phyloP scores from a whole-genome alignment of 2,329 filamentous ascomycete species.

The Plectosphaerella cucumerina region DNA sequence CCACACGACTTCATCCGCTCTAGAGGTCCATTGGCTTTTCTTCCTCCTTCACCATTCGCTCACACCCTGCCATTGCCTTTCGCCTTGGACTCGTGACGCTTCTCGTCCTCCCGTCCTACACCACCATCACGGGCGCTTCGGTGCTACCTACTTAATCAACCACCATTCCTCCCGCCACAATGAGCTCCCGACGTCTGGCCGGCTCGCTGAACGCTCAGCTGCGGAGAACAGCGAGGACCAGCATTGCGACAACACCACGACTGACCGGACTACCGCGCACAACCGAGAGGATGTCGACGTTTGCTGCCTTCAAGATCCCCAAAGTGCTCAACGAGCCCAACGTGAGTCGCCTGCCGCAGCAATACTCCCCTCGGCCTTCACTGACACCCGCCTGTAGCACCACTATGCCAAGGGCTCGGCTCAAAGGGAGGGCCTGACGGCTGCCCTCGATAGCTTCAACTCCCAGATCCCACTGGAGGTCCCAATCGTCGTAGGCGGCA shows the following conservation, averaged over 20 bases:
- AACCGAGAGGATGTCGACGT: conserved; percentile 41
- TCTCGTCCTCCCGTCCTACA: neutral
- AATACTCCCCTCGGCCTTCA: neutral
- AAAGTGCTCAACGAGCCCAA: conserved; percentile 92
- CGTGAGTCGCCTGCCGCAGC: conserved; percentile 48
- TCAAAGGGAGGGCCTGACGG: conserved; percentile 71
- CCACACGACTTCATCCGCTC: neutral
- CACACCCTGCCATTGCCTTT: neutral
- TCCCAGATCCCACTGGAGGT: conserved; percentile 69
- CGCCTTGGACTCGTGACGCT: neutral
- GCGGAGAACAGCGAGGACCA: conserved; percentile 8
- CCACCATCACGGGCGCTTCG: neutral
- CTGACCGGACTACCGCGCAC: conserved; percentile 20
- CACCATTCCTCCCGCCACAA: neutral
- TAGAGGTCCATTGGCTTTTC: neutral
- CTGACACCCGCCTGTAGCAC: conserved; percentile 51
- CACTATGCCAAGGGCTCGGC: conserved; percentile 82
- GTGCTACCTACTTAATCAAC: neutral
- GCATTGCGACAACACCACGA: neutral
- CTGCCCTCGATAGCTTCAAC: conserved; percentile 67
- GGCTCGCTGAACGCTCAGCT: conserved; percentile 10
- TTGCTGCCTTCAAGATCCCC: conserved; percentile 85
- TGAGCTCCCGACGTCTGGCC: conserved; percentile 10
- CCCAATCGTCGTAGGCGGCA: conserved; percentile 78
- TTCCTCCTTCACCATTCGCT: neutral